phyloP scores from a whole-genome alignment of 257 asterid genomes.

The Solanum virginianum region DNA sequence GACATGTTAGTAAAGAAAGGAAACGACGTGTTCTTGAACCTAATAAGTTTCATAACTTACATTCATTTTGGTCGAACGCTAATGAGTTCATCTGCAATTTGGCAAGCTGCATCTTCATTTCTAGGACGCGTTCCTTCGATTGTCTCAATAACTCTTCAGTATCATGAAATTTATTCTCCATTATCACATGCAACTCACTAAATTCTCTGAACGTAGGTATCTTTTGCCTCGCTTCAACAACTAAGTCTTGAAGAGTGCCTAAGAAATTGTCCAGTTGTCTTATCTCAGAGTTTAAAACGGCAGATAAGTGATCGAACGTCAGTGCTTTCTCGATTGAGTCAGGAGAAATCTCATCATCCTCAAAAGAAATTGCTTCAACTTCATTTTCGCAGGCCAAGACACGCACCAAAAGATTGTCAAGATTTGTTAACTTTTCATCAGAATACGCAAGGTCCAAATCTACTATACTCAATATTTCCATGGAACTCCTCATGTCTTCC shows the following conservation, averaged over 20 bases:
- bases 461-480: slow-evolving; percentile 27
- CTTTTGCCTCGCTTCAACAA: slow-evolving; percentile 30
- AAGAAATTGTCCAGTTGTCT: slow-evolving; percentile 34
- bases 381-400: slow-evolving; percentile 35
- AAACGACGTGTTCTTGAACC: too few species aligned
- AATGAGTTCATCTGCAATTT: too few species aligned
- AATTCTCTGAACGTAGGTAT: slow-evolving; percentile 23
- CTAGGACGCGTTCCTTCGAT: too few species aligned
- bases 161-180: slow-evolving; percentile 37
- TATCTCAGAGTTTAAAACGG: slow-evolving; percentile 52
- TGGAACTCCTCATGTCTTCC: slow-evolving; percentile 20
- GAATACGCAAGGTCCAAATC: slow-evolving; percentile 37
- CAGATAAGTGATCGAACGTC: slow-evolving; percentile 43
- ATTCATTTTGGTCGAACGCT: too few species aligned
- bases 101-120: too few species aligned
- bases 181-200: slow-evolving; percentile 12
- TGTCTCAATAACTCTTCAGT: slow-evolving; percentile 44
- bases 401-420: slow-evolving; percentile 46
- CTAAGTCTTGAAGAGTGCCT: slow-evolving; percentile 32
- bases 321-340: slow-evolving; percentile 54
- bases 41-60: too few species aligned
- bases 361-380: slow-evolving; percentile 28
- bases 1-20: too few species aligned
- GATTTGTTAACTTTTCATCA: slow-evolving; percentile 51
- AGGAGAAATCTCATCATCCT: slow-evolving; percentile 33